Base-by-base conservation (phyloP, 2,329 filamentous ascomycete species). In the Drechmeria coniospora region DNA sequence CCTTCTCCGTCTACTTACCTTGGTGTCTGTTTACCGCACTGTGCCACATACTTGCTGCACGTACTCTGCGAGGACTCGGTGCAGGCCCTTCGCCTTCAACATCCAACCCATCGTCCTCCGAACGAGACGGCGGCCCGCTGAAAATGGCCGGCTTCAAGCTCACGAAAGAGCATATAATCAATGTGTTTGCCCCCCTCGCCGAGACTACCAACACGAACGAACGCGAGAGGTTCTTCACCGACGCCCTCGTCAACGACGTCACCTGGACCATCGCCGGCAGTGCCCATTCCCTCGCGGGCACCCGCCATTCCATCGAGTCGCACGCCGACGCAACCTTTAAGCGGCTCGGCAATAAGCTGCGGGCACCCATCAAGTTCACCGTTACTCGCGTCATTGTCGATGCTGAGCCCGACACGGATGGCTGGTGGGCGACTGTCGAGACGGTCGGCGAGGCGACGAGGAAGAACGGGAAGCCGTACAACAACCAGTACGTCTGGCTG, bases 401-500 rank as follows among this genome's bases (percentile, higher is more conserved):
- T 20, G 27, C 24, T 3, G 39, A 41, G 18, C 30, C 27, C 11
- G 30, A 28, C 12, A 22, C 30, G 2, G 41, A 40, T n/a, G 40
- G 37, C 3, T 38, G 36, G 35, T 45, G 40, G 41, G 41, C 37
- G 8, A 30, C 32, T 17, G 33, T 45, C 10, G 40, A 44, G 28
- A 30, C 32, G 8, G 16, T 16, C 26, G 40, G 40, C 5, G 34
- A 41, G 26, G 36, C 41, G 12, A 37, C 30, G 22, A 31, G 38
- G 15, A 36, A 29, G 19, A 34, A 30, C 6, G 41, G 40, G 10
- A 20, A 35, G 29, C 16, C 28, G 9, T 45, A 45, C 23, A 35
- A 41, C 28, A 41, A 45, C 18, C 41, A 43, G 30, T 43, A 43
- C 23, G 12, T 36, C 7, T 41, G 39, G 40, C 29, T 43, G 23